A percentile compares a stretch with the other conserved stretches of the same genome.
Conservation (phyloP, 768 basidiomycete genomes). For the Russula sp. region DNA sequence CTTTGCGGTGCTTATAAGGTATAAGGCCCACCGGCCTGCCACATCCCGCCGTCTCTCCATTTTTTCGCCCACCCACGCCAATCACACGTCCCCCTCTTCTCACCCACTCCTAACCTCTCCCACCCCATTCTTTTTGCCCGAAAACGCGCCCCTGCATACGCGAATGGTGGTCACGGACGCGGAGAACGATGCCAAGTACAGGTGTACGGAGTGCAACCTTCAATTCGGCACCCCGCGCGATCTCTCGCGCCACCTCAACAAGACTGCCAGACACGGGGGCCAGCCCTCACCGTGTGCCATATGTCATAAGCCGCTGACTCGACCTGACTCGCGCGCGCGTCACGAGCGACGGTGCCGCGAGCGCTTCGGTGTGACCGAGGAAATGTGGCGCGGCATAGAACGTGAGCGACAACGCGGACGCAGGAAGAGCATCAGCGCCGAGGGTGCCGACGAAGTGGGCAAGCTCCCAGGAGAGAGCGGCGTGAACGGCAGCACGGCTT, state of each 20-base stretch:
- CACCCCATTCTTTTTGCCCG: neutral
- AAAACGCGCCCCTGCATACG: neutral
- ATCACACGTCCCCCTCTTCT: neutral
- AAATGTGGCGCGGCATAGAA: constrained; percentile 21
- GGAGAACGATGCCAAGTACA: constrained; percentile 16
- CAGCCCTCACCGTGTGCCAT: constrained; percentile 21
- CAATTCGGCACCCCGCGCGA: constrained; percentile 21
- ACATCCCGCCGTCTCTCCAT: constrained; percentile 7
- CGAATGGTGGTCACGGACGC: constrained; percentile 16
- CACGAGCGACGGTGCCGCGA: constrained; percentile 23
- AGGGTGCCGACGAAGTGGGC: neutral
- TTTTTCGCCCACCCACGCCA: constrained; percentile 3
- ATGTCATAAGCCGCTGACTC: constrained; percentile 18
- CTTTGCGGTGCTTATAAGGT: constrained; percentile 21
- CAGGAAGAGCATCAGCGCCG: constrained; percentile 18
- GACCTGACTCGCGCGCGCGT: constrained; percentile 19
- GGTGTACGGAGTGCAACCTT: constrained; percentile 19
- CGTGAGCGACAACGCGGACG: constrained; percentile 18
- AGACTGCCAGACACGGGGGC: constrained; percentile 16
- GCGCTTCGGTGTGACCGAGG: constrained; percentile 22
- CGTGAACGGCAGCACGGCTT: neutral
- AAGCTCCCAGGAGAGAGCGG: neutral
- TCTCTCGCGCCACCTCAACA: constrained; percentile 19
- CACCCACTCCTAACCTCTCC: neutral
- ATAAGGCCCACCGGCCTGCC: constrained; percentile 12